Conservation (phyloP, 1,284 basidiomycete genomes). For the Cystobasidium slooffiae region DNA sequence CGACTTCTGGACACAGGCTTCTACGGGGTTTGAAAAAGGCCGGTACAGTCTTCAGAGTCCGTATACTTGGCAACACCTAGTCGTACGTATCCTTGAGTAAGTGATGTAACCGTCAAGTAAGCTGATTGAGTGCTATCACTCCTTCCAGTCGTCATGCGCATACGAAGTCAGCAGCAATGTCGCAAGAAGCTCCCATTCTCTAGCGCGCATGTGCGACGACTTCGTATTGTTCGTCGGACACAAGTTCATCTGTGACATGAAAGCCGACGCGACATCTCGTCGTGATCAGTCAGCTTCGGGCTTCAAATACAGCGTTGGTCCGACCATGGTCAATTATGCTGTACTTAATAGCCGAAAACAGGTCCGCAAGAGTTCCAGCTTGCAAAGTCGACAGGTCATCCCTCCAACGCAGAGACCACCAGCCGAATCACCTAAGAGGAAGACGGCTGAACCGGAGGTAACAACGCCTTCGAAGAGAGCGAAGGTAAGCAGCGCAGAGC, state of each 20-base stretch:
- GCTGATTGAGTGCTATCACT: background rate
- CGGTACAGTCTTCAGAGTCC: too few relatives aligned
- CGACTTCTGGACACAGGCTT: too few relatives aligned
- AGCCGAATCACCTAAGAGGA: background rate
- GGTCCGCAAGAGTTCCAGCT: background rate
- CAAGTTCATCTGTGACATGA: constrained; percentile 6
- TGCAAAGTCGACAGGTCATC: background rate
- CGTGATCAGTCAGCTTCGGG: background rate
- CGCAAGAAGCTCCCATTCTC: background rate
- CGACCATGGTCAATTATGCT: constrained; percentile 11
- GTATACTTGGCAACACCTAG: too few relatives aligned
- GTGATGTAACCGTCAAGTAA: too few relatives aligned
- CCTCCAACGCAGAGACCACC: background rate
- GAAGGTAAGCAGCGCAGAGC: constrained; percentile 10
- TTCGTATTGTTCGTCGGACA: background rate
- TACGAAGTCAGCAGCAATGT: background rate
- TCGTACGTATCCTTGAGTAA: too few relatives aligned
- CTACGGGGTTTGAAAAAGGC: too few relatives aligned
- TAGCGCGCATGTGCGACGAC: background rate
- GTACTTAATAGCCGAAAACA: background rate
- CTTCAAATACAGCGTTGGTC: background rate
- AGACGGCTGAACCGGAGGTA: background rate
- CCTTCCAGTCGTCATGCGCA: background rate
- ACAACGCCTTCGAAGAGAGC: background rate
- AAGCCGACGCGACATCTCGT: background rate